Evolutionary conservation across 2,329 filamentous ascomycete genomes (phyloP).

Genomic region (Ophiostoma ips): DNA sequence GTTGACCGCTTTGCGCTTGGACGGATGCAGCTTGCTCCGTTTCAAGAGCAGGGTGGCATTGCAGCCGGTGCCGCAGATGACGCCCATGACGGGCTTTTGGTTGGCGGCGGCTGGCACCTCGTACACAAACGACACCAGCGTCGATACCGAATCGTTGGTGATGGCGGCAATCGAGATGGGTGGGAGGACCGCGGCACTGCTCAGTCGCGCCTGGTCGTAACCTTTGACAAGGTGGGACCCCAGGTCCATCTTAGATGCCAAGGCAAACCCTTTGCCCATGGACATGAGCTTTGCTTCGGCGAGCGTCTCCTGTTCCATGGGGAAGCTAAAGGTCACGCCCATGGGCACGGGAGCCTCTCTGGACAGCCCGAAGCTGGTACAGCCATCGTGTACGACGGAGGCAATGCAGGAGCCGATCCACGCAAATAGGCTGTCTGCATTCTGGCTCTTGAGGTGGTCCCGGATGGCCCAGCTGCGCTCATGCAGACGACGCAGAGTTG

Average conservation of each 20-base stretch:
- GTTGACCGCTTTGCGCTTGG: constrained; percentile 36
- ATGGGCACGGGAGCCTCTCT: constrained; percentile 38
- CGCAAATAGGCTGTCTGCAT: constrained; percentile 60
- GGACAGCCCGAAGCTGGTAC: constrained; percentile 28
- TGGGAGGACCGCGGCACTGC: constrained; percentile 32
- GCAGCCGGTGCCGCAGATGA: constrained; percentile 70
- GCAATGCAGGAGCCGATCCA: constrained; percentile 73
- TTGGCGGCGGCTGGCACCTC: constrained; percentile 45
- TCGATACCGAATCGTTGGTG: constrained; percentile 70
- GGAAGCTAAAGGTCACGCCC: constrained; percentile 58
- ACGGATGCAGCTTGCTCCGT: constrained; percentile 43
- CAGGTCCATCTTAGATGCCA: constrained; percentile 46
- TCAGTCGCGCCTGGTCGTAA: constrained; percentile 36
- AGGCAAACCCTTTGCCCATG: constrained; percentile 59
- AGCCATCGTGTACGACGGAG: constrained; percentile 50
- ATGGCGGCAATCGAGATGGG: constrained; percentile 60
- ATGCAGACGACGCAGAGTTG: constrained; percentile 38
- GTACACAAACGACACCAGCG: constrained; percentile 64
- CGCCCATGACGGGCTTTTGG: constrained; percentile 59
- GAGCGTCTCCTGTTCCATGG: constrained; percentile 50
- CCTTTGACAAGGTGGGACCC: constrained; percentile 44
- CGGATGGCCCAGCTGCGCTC: constrained; percentile 64
- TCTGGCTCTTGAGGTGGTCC: constrained; percentile 58
- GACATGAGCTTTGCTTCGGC: constrained; percentile 49
- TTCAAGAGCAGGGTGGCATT: constrained; percentile 68